A percentile compares a stretch with the other conserved stretches of the same genome.
Conservation (phyloP, 2,329 filamentous ascomycete genomes). For the Xylariaceae sp. region DNA sequence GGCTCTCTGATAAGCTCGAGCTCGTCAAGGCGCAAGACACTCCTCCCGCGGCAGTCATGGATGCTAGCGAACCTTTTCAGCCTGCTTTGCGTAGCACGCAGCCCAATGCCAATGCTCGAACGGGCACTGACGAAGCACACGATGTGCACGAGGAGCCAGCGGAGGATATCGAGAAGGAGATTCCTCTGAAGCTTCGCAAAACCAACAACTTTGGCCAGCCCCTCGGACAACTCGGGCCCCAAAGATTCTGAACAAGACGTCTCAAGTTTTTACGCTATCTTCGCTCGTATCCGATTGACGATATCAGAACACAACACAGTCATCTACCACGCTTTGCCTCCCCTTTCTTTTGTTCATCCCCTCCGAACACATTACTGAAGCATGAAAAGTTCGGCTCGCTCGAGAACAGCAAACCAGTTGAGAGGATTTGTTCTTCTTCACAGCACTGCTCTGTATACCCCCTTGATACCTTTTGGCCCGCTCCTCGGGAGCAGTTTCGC, state of each 20-base stretch:
- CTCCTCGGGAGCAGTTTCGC: slow-evolving; percentile 2
- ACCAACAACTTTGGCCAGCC: slow-evolving; percentile 22
- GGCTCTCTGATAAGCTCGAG: slow-evolving; percentile 44
- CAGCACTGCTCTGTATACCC: slow-evolving; percentile 11
- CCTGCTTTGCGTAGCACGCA: slow-evolving; percentile 1
- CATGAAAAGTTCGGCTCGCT: background rate
- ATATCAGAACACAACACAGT: slow-evolving; percentile 4
- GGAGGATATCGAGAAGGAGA: slow-evolving; percentile 12
- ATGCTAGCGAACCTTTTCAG: slow-evolving; percentile 8
- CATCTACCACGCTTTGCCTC: background rate
- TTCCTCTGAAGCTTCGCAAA: slow-evolving; percentile 16
- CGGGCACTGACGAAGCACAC: slow-evolving; percentile 7
- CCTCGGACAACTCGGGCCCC: slow-evolving; percentile 14
- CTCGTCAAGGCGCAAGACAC: slow-evolving; percentile 38
- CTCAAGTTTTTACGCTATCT: background rate
- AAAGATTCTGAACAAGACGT: background rate
- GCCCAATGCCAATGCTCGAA: slow-evolving; percentile 4
- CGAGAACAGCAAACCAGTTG: background rate
- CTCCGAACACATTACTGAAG: background rate
- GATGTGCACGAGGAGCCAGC: slow-evolving; percentile 6
- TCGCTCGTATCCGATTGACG: slow-evolving; percentile 2
- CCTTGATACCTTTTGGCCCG: slow-evolving; percentile 11
- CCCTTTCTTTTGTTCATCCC: background rate
- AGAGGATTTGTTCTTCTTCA: slow-evolving; percentile 3
- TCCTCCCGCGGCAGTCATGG: slow-evolving; percentile 34